Evolutionary conservation across 176 grass and related monocot species (phyloP).

Genomic region (Musa schizocarpa): DNA sequence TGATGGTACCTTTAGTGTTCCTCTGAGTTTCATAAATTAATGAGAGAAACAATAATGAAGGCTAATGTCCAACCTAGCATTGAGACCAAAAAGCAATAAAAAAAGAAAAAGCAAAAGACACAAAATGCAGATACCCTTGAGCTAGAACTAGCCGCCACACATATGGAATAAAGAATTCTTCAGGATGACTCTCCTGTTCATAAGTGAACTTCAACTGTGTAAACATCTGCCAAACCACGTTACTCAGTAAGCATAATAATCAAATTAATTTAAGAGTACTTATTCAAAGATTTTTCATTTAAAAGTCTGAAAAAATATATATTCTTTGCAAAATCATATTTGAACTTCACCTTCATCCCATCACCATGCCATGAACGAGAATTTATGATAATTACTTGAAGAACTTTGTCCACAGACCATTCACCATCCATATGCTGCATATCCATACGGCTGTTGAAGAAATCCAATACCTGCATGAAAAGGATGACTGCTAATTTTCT

Average conservation of each 20-base stretch:
- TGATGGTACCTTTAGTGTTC: no score
- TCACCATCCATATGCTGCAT: constrained; percentile 80
- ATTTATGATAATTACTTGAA: constrained; percentile 81
- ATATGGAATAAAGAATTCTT: constrained; percentile 99
- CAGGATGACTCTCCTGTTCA: constrained; percentile 98
- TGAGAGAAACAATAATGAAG: neutral
- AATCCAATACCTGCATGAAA: constrained; percentile 67
- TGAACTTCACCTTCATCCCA: constrained; percentile 75
- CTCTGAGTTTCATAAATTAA: neutral
- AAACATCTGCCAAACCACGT: constrained; percentile 76
- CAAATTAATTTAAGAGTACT: constrained; percentile 1
- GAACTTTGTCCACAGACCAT: constrained; percentile 97
- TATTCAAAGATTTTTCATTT: neutral
- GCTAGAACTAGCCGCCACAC: constrained; percentile 87
- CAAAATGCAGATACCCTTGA: constrained; percentile 47
- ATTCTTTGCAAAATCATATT: neutral
- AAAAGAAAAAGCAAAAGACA: constrained; percentile 8
- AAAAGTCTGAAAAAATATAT: neutral
- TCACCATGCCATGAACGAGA: constrained; percentile 93
- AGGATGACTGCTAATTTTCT: constrained; percentile 2
- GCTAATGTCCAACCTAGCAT: constrained; percentile 2
- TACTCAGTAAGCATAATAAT: constrained; percentile 23
- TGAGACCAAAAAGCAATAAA: neutral
- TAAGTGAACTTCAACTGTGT: constrained; percentile 95
- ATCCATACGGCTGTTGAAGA: constrained; percentile 98